These are phyloP conservation scores for Glarea lozoyensis DNA, from an alignment of 495 filamentous ascomycete species.

Conservation along the genomic window DNA sequence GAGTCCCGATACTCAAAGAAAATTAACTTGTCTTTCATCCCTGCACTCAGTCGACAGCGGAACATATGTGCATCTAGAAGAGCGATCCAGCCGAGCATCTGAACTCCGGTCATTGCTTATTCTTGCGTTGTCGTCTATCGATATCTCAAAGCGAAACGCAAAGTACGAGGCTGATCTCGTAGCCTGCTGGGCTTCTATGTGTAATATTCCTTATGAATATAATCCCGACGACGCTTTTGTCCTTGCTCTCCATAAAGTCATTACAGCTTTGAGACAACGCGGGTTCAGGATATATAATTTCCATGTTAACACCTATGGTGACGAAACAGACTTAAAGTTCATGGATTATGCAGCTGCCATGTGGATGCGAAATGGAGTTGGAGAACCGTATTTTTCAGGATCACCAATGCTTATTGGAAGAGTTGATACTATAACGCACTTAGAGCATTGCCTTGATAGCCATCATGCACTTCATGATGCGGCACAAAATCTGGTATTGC, in stretches of 20 bases:
- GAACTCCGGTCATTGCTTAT: background rate
- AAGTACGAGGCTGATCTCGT: background rate
- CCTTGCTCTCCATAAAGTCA: slow-evolving; percentile 1
- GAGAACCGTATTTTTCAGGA: background rate
- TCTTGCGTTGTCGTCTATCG: background rate
- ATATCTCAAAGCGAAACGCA: background rate
- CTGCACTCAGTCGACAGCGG: too few species aligned
- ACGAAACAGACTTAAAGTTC: slow-evolving; percentile 2
- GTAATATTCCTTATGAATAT: slow-evolving; percentile 1
- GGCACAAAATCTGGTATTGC: background rate
- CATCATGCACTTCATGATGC: background rate
- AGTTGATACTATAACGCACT: slow-evolving; percentile 2
- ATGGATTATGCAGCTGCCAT: background rate
- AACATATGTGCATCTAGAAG: background rate
- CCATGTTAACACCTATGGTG: slow-evolving; percentile 2
- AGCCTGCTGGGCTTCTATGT: slow-evolving; percentile 5
- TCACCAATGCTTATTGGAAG: slow-evolving; percentile 2
- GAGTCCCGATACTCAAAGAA: too few species aligned
- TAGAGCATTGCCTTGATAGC: too few species aligned
- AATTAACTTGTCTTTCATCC: too few species aligned
- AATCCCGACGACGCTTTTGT: background rate
- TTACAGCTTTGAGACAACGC: background rate
- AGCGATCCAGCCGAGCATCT: background rate
- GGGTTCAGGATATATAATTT: slow-evolving; percentile 1
- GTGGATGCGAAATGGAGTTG: background rate